These are phyloP conservation scores for Wickerhamomyces queroliae DNA, from an alignment of 805 yeast species.

Conservation along the genomic window DNA sequence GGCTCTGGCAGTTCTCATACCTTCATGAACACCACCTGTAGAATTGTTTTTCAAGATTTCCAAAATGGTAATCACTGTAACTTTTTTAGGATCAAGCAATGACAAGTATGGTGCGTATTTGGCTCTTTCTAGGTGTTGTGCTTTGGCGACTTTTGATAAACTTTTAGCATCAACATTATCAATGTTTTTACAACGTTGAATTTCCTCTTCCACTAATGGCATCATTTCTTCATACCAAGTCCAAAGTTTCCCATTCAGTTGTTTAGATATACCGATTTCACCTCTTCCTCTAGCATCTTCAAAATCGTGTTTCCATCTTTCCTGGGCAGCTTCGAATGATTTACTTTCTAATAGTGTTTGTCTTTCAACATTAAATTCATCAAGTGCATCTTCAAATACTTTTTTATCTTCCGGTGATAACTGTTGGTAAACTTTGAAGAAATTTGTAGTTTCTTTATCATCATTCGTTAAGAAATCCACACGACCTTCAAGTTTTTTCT, in stretches of 20 bases:
- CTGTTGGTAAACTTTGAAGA: slow-evolving; percentile 57
- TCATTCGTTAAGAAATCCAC: slow-evolving; percentile 26
- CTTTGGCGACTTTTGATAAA: neutral
- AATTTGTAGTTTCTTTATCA: slow-evolving; percentile 37
- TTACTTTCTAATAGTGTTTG: slow-evolving; percentile 71
- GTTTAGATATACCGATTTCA: slow-evolving; percentile 43
- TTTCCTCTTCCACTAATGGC: slow-evolving; percentile 67
- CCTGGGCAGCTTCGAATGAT: slow-evolving; percentile 80
- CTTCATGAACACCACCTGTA: slow-evolving; percentile 71
- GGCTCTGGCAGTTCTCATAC: slow-evolving; percentile 80
- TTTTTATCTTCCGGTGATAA: slow-evolving; percentile 44
- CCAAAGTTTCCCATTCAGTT: slow-evolving; percentile 71
- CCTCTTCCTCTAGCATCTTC: slow-evolving; percentile 62
- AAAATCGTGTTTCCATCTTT: slow-evolving; percentile 82
- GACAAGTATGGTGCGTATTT: slow-evolving; percentile 74
- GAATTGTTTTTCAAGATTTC: slow-evolving; percentile 73
- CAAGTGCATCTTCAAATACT: slow-evolving; percentile 61
- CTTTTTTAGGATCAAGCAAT: slow-evolving; percentile 69
- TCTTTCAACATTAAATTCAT: slow-evolving; percentile 66
- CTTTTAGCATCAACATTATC: slow-evolving; percentile 16
- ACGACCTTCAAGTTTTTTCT: slow-evolving; percentile 28
- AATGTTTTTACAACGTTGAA: slow-evolving; percentile 45
- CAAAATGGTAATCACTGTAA: slow-evolving; percentile 78
- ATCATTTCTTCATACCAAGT: slow-evolving; percentile 76
- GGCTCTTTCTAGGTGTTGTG: slow-evolving; percentile 28